Evolutionary conservation across 345 rosid genomes (phyloP).

Genomic region (Aquilaria malaccensis): DNA sequence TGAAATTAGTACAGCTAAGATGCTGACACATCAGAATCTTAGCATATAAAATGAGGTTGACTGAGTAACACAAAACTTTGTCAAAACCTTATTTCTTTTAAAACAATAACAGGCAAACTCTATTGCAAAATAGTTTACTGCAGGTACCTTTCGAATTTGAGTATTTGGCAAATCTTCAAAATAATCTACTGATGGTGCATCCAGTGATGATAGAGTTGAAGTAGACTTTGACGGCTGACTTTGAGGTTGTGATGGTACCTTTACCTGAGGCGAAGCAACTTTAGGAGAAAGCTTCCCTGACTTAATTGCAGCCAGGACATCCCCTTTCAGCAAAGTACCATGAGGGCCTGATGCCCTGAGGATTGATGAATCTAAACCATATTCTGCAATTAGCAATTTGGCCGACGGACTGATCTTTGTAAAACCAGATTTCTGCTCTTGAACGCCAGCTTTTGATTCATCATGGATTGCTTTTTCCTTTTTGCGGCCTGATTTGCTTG

Average conservation of each 20-base stretch:
- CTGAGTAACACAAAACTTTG: neutral
- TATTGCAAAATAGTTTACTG: neutral
- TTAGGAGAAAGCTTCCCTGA: conserved; percentile 57
- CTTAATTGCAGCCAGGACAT: conserved; percentile 71
- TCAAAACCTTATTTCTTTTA: neutral
- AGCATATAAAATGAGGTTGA: neutral
- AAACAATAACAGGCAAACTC: neutral
- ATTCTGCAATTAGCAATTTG: conserved; percentile 61
- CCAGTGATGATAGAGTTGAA: conserved; percentile 23
- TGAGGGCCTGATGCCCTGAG: conserved; percentile 73
- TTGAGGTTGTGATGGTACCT: conserved; percentile 35
- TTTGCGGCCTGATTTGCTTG: conserved; percentile 33
- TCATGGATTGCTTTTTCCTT: conserved; percentile 37
- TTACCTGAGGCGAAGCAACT: conserved; percentile 31
- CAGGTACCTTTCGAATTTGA: conserved; percentile 94
- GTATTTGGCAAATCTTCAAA: conserved; percentile 83
- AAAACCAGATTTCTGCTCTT: conserved; percentile 33
- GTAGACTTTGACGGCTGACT: conserved; percentile 30
- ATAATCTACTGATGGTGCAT: conserved; percentile 38
- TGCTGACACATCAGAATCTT: neutral
- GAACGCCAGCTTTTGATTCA: conserved; percentile 33
- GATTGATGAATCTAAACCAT: conserved; percentile 77
- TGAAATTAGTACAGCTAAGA: neutral
- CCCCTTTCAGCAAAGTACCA: conserved; percentile 83
- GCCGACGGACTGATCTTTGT: conserved; percentile 92